These are phyloP conservation scores for Dactylellina leptospora DNA, from an alignment of 2,329 filamentous ascomycete genomes.

Conservation along the genomic window DNA sequence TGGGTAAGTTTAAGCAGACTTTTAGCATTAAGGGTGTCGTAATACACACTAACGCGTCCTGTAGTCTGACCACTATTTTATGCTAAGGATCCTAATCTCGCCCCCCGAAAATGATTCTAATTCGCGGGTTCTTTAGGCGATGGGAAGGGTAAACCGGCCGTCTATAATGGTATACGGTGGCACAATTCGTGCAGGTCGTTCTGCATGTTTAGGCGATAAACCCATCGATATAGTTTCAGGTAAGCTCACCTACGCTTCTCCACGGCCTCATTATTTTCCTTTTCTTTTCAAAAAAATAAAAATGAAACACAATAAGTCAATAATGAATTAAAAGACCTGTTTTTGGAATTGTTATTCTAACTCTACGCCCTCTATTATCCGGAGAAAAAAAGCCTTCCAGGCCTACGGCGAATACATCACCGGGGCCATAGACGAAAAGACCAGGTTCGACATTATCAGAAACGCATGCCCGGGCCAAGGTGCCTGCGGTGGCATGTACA, in stretches of 20 bases:
- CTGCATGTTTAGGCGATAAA: conserved; percentile 74
- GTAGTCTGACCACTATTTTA: conserved; percentile 33
- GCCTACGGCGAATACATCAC: conserved; percentile 94
- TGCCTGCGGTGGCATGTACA: conserved; percentile 88
- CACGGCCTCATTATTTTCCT: neutral
- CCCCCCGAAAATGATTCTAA: conserved; percentile 62
- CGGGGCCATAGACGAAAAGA: conserved; percentile 80
- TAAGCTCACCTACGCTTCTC: conserved; percentile 16
- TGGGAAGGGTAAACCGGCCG: conserved; percentile 92
- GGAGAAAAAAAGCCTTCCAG: conserved; percentile 75
- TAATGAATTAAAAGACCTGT: neutral
- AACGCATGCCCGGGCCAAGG: conserved; percentile 86
- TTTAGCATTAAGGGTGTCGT: neutral
- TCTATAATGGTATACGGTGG: conserved; percentile 98
- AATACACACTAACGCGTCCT: conserved; percentile 22
- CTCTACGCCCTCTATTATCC: neutral
- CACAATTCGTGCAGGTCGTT: conserved; percentile 90
- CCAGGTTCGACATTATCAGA: conserved; percentile 93
- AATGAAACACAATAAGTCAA: neutral
- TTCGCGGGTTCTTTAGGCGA: conserved; percentile 68
- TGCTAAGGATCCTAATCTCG: neutral
- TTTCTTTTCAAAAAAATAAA: neutral
- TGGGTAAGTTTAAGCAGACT: conserved; percentile 60
- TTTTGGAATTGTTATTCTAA: neutral
- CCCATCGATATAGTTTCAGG: conserved; percentile 87